These are phyloP conservation scores for Nigrospora osmanthi DNA, from an alignment of 2,329 filamentous ascomycete species.

Conservation along the genomic window DNA sequence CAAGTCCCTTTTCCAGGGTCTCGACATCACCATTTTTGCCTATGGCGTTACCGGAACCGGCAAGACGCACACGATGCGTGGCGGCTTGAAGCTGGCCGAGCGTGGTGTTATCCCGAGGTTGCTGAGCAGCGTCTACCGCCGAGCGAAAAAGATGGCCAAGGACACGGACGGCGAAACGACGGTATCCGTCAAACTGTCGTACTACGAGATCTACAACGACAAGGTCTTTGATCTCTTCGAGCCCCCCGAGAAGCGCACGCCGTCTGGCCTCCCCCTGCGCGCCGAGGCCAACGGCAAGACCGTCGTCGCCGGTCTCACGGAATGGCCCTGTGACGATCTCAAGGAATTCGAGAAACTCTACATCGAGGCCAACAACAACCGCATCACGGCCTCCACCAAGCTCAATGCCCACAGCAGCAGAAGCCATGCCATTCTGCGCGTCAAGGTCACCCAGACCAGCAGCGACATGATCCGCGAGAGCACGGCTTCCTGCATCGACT, in stretches of 20 bases:
- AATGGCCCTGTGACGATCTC: conserved; percentile 72
- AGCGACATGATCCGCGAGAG: conserved; percentile 63
- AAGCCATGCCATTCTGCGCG: conserved; percentile 83
- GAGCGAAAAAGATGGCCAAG: conserved; percentile 77
- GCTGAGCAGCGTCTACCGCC: conserved; percentile 76
- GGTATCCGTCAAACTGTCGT: conserved; percentile 72
- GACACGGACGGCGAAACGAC: conserved; percentile 63
- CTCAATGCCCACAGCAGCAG: conserved; percentile 86
- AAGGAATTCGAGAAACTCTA: conserved; percentile 89
- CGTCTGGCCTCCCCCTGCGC: conserved; percentile 71
- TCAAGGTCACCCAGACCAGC: conserved; percentile 75
- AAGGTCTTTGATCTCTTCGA: conserved; percentile 90
- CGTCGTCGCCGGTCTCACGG: conserved; percentile 76
- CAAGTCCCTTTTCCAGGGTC: conserved; percentile 84
- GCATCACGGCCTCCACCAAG: conserved; percentile 85
- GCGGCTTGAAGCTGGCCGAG: conserved; percentile 77
- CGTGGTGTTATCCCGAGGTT: conserved; percentile 82
- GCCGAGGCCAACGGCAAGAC: conserved; percentile 77
- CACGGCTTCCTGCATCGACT: conserved; percentile 86
- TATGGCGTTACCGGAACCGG: conserved; percentile 91
- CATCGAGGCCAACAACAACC: conserved; percentile 85
- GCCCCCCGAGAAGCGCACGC: conserved; percentile 75
- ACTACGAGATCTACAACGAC: conserved; percentile 97
- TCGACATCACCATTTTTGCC: conserved; percentile 84
- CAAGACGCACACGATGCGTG: conserved; percentile 95